Conservation (phyloP, 2,329 filamentous ascomycete genomes). For the Capronia coronata region DNA sequence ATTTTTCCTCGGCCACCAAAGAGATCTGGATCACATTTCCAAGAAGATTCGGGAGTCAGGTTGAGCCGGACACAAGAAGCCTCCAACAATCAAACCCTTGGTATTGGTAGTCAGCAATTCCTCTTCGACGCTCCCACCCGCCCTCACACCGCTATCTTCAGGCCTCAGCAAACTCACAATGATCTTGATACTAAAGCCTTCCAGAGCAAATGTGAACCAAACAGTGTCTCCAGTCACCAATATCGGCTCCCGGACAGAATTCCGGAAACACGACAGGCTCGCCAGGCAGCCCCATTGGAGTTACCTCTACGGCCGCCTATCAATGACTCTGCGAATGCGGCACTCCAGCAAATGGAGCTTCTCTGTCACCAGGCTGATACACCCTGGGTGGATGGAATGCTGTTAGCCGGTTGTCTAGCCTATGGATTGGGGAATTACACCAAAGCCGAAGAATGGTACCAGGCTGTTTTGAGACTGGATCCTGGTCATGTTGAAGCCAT, state of each 20-base stretch:
- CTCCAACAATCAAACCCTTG: conserved; percentile 34
- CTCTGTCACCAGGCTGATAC: conserved; percentile 74
- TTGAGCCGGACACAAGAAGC: conserved; percentile 29
- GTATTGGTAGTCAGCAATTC: conserved; percentile 20
- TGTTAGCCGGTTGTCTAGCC: conserved; percentile 82
- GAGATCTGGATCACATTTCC: conserved; percentile 49
- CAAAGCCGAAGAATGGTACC: conserved; percentile 52
- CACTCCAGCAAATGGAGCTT: conserved; percentile 64
- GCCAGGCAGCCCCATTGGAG: neutral
- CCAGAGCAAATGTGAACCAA: neutral
- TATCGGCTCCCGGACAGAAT: conserved; percentile 9
- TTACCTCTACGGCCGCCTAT: conserved; percentile 4
- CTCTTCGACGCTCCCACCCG: conserved; percentile 22
- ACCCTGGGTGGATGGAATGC: conserved; percentile 89
- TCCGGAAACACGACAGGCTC: conserved; percentile 1
- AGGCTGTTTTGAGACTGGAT: conserved; percentile 53
- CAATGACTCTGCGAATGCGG: conserved; percentile 50
- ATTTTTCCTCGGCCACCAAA: conserved; percentile 58
- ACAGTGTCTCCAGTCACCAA: neutral
- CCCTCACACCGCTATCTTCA: conserved; percentile 25
- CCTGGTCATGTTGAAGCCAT: conserved; percentile 77
- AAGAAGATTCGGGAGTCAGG: conserved; percentile 29
- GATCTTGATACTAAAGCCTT: conserved; percentile 1
- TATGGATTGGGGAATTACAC: conserved; percentile 83
- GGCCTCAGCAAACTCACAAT: conserved; percentile 12